Evolutionary conservation across 164 flowering plant genomes (phyloP), one percentile per base, ranked within the genome.

Genomic region (Liriodendron chinense): DNA sequence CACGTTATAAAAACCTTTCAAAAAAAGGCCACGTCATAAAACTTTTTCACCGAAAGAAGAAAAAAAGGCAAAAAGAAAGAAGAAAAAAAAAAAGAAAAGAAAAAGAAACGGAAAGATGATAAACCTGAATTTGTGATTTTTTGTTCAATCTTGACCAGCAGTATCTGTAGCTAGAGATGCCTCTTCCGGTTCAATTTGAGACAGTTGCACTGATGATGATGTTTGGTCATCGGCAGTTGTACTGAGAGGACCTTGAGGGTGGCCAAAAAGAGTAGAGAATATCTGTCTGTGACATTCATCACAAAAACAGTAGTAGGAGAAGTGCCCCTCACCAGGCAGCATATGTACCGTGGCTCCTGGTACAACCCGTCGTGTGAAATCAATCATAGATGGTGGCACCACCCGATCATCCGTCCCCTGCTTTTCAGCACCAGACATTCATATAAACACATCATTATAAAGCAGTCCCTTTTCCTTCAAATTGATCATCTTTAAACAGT

Each of bases 381-480:
- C 94, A 0, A 87, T 81, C 85, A 91, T 84, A 47, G 94, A 80
- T 48, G 90, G 89, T 49, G 97, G 89, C 34, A 86, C 92, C 53
- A 88, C 94, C 65, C 16, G 72, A 74, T 95, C 99, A 78, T 92
- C 99, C 90, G 85, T 87, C 69, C 98, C 98, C 99, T 95, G 89
- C 77, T 12, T 34, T 34, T 78, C 70, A 65, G 72, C 63, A 67
- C 7, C 20, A 28, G 25, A 69, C 56, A 47, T 7, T n/a, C 71
- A 48, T 21, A 47, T 20, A 47, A 50, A 69, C 3, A 28, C n/a
- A 20, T 75, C 59, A 14, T n/a, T 12, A 16, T 53, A 53, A 34
- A 47, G 18, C 66, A 68, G 72, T 24, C 24, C 12, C 59, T 53
- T 8, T 53, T 16, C 18, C 59, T 53, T 53, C 12, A 8, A 8